A percentile compares a stretch with the other conserved stretches of the same genome.
phyloP scores from a whole-genome alignment of 176 grass and related monocot genomes.

The Oryza punctata region DNA sequence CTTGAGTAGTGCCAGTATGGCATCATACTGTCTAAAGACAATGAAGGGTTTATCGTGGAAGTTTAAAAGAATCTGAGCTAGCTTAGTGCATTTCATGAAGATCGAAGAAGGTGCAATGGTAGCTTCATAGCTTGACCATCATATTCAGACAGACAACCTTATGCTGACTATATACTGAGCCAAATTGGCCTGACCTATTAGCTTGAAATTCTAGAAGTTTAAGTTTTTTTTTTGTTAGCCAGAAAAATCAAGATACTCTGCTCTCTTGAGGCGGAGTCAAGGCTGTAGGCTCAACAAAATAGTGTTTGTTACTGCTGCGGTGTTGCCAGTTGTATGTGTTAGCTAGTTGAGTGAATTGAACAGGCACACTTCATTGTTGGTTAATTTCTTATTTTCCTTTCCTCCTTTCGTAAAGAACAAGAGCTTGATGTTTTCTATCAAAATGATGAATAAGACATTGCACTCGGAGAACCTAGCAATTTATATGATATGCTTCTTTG shows the following conservation, averaged over 20 bases:
- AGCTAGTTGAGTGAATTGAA: neutral
- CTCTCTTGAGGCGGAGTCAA: neutral
- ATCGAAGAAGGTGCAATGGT: neutral
- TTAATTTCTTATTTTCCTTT: neutral
- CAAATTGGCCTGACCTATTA: slow-evolving; percentile 5
- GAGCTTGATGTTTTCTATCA: slow-evolving; percentile 5
- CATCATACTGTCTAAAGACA: neutral
- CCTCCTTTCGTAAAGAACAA: neutral
- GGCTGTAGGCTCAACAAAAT: neutral
- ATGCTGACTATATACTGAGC: neutral
- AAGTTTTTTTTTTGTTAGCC: neutral
- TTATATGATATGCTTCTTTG: slow-evolving; percentile 34
- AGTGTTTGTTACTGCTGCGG: neutral
- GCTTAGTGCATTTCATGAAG: neutral
- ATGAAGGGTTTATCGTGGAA: neutral
- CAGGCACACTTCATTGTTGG: neutral
- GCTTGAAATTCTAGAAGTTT: slow-evolving; percentile 1
- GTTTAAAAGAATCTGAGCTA: neutral
- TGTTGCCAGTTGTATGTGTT: neutral
- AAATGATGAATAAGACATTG: neutral
- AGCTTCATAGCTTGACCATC: neutral
- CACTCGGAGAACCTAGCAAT: neutral
- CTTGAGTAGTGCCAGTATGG: slow-evolving; percentile 9
- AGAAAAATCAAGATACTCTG: neutral
- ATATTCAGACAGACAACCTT: neutral